These are phyloP conservation scores for Podila minutissima DNA, from an alignment of 192 early-diverging fungal genomes.

Conservation along the genomic window DNA sequence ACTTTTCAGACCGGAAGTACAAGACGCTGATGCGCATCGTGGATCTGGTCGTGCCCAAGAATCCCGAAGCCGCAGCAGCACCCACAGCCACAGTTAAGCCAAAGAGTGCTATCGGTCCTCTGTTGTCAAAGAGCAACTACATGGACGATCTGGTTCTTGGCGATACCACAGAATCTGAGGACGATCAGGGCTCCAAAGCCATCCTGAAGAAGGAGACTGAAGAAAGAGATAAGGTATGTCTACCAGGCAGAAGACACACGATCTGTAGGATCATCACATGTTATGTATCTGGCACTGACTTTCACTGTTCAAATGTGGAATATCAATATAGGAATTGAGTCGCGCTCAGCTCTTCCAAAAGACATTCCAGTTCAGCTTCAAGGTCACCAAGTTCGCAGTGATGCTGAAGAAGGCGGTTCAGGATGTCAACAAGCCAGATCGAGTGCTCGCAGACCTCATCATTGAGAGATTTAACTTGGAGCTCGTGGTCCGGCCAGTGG, in stretches of 20 bases:
- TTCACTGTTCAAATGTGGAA: not conserved
- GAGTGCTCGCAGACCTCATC: slow-evolving; percentile 69
- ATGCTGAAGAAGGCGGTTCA: slow-evolving; percentile 68
- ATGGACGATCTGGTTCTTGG: slow-evolving; percentile 40
- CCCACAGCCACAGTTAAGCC: slow-evolving; percentile 17
- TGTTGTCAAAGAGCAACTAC: slow-evolving; percentile 24
- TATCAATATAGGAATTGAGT: slow-evolving; percentile 10
- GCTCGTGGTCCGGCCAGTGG: slow-evolving; percentile 76
- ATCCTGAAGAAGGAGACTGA: slow-evolving; percentile 3
- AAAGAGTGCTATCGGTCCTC: slow-evolving; percentile 21
- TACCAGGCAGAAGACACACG: not conserved
- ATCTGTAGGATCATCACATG: too few species aligned
- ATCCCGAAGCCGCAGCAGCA: slow-evolving; percentile 23
- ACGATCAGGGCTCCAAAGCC: slow-evolving; percentile 19
- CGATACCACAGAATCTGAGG: slow-evolving; percentile 36
- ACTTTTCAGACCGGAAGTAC: slow-evolving; percentile 96
- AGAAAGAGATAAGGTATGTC: slow-evolving; percentile 27
- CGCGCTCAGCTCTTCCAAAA: slow-evolving; percentile 49
- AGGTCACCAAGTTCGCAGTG: slow-evolving; percentile 73
- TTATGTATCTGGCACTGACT: too few species aligned
- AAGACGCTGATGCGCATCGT: slow-evolving; percentile 85
- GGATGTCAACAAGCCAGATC: slow-evolving; percentile 55
- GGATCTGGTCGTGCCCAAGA: slow-evolving; percentile 68
- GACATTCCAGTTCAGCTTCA: slow-evolving; percentile 70
- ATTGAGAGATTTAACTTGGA: slow-evolving; percentile 77